phyloP scores from a whole-genome alignment of 164 flowering plant species.

The Chimonanthus salicifolius region DNA sequence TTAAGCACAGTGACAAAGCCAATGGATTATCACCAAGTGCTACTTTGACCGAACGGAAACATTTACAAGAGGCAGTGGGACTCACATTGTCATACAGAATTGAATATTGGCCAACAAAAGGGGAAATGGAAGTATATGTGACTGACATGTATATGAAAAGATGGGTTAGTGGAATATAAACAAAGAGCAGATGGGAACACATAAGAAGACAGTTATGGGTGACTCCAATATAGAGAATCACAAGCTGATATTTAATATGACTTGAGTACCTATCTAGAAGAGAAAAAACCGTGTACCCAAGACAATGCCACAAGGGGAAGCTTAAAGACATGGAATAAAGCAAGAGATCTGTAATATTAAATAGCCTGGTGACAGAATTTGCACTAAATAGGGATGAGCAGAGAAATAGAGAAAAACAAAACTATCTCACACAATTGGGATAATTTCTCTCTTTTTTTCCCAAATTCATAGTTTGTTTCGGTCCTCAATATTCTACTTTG shows the following conservation, averaged over 20 bases:
- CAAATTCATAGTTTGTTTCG: too few species aligned
- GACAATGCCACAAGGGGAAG: too few species aligned
- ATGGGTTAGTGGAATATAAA: neutral
- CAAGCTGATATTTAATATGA: neutral
- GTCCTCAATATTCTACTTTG: neutral
- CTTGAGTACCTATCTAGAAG: neutral
- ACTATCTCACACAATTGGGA: too few species aligned
- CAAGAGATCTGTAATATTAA: too few species aligned
- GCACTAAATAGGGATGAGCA: neutral
- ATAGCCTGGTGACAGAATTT: neutral
- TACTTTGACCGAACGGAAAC: neutral
- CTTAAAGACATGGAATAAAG: too few species aligned
- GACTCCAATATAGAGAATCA: neutral
- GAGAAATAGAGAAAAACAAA: neutral
- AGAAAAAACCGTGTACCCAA: neutral
- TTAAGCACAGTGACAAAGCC: too few species aligned
- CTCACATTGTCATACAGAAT: neutral
- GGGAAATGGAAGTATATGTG: too few species aligned
- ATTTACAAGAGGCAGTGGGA: neutral
- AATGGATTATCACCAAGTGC: neutral
- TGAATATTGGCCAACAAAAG: neutral
- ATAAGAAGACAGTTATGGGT: neutral
- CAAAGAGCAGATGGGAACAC: neutral
- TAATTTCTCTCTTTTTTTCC: too few species aligned
- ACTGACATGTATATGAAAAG: too few species aligned